phyloP scores from a whole-genome alignment of 345 rosid genomes.

The Limnanthes douglasii region DNA sequence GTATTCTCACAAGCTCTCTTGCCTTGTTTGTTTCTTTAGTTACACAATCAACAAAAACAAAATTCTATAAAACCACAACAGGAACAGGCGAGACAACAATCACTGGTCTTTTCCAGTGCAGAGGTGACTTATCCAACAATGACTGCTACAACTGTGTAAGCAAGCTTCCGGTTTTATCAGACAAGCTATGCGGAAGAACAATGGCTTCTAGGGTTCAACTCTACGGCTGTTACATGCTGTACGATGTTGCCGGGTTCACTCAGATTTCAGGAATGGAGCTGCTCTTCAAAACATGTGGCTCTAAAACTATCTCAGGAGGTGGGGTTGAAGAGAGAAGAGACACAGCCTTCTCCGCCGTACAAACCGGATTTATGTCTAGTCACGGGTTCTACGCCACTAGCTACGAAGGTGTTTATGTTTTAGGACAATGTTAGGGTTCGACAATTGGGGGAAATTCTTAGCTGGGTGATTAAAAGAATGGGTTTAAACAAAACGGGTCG shows the following conservation, averaged over 20 bases:
- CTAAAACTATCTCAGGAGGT: conserved; percentile 43
- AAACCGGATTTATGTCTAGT: conserved; percentile 50
- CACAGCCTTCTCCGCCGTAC: conserved; percentile 54
- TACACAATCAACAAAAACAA: conserved; percentile 64
- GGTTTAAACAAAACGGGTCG: no score
- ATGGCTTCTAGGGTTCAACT: conserved; percentile 80
- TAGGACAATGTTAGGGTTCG: conserved; percentile 98
- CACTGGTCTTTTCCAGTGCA: conserved; percentile 84
- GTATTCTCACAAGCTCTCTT: conserved; percentile 71
- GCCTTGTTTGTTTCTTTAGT: conserved; percentile 74
- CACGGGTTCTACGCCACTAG: conserved; percentile 63
- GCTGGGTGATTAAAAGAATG: no score
- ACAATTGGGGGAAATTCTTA: no score
- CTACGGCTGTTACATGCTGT: conserved; percentile 71
- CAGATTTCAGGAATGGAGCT: conserved; percentile 85
- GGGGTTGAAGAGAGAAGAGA: conserved; percentile 86
- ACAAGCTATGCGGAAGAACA: conserved; percentile 64
- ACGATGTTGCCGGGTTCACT: conserved; percentile 70
- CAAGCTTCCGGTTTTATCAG: conserved; percentile 57
- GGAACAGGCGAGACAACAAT: conserved; percentile 63
- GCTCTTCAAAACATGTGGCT: conserved; percentile 80
- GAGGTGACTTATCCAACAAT: conserved; percentile 63
- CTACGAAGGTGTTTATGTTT: conserved; percentile 52
- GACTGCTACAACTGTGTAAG: conserved; percentile 94
- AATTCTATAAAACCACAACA: conserved; percentile 71